Evolutionary conservation across 495 filamentous ascomycete species (phyloP).

Genomic region (Penicillium cataractarum): DNA sequence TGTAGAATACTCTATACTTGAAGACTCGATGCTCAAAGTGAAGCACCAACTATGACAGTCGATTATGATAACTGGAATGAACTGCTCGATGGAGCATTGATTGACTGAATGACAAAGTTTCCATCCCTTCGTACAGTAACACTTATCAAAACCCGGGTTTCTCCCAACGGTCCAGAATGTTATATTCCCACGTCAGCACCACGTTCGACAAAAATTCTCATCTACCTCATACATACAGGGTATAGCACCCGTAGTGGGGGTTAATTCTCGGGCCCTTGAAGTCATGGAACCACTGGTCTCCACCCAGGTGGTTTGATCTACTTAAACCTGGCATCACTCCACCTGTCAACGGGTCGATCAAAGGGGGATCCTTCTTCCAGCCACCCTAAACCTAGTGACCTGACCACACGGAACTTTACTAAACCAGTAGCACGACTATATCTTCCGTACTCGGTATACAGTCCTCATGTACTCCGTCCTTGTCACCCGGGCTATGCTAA

Average conservation of each 20-base stretch:
- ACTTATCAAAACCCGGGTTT: no score
- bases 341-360: neutral
- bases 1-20: constrained; percentile 11
- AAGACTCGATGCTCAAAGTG: neutral
- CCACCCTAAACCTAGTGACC: no score
- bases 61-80: neutral
- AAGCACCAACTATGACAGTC: neutral
- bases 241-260: neutral
- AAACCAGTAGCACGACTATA: no score
- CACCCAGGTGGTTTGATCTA: neutral
- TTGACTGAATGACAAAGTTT: neutral
- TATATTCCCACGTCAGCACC: neutral
- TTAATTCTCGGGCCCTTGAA: neutral
- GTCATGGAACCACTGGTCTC: neutral
- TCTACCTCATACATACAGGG: neutral
- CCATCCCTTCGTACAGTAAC: neutral
- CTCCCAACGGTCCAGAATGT: neutral
- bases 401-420: no score
- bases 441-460: no score
- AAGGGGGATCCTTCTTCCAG: neutral
- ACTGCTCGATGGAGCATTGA: neutral
- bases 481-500: neutral
- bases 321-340: neutral
- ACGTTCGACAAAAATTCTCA: neutral
- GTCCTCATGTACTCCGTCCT: no score